Evolutionary conservation across 164 flowering plant species (phyloP).

Genomic region (Kalanchoe fedtschenkoi): DNA sequence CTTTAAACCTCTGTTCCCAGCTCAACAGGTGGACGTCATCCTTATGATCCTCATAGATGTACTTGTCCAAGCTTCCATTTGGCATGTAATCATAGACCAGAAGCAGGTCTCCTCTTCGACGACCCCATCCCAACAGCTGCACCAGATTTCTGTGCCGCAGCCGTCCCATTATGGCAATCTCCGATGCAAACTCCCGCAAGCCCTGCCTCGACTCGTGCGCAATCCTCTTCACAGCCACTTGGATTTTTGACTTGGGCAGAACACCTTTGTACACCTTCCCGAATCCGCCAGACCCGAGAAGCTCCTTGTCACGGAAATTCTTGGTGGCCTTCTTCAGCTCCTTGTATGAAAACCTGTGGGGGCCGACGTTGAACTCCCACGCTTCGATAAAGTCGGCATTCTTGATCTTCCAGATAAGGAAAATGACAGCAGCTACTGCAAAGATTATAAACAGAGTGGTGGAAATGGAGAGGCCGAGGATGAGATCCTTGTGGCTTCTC

Average conservation of each 20-base stretch:
- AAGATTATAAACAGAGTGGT: too few relatives aligned
- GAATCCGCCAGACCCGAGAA: conserved; percentile 7
- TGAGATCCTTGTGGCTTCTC: too few relatives aligned
- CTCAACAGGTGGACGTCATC: conserved; percentile 13
- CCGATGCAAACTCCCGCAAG: conserved; percentile 45
- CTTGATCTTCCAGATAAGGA: conserved; percentile 1
- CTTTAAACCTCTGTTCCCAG: conserved; percentile 59
- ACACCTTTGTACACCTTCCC: conserved; percentile 31
- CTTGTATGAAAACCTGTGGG: conserved; percentile 9
- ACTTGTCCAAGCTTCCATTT: conserved; percentile 72
- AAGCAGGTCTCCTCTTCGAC: conserved; percentile 39
- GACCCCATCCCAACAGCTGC: conserved; percentile 62
- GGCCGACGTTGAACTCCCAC: conserved; percentile 9
- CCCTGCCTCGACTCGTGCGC: conserved; percentile 56
- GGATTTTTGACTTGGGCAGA: conserved; percentile 27
- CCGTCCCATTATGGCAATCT: conserved; percentile 55
- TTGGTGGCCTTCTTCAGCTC: conserved; percentile 8
- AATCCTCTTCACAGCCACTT: conserved; percentile 66
- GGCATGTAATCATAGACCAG: conserved; percentile 71
- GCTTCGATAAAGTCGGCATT: conserved; percentile 6
- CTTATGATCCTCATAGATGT: conserved; percentile 32
- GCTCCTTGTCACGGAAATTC: conserved; percentile 4
- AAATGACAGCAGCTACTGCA: too few relatives aligned
- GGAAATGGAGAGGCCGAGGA: too few relatives aligned
- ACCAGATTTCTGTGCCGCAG: conserved; percentile 67